Evolutionary conservation across 139 green algal species (phyloP).

Genomic region (Chlorella sp.): DNA sequence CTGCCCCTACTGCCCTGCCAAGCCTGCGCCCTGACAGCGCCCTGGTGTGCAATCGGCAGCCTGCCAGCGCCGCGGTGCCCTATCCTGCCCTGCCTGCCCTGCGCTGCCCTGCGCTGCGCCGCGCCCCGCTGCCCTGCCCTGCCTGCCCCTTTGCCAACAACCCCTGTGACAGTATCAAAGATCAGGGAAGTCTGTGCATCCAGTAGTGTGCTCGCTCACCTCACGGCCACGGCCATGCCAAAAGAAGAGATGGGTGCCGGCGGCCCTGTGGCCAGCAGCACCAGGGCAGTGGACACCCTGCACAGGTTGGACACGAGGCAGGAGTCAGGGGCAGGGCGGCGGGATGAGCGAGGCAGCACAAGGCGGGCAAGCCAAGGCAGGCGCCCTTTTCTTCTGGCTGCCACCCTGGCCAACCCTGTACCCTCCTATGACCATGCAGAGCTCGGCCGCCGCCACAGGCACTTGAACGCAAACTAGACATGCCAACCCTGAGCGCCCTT

Average conservation of each 20-base stretch:
- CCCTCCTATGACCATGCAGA: no score
- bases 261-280: conserved; percentile 83
- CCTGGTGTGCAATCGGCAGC: no score
- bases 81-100: no score
- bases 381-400: neutral
- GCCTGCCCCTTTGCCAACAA: neutral
- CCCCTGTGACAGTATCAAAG: no score
- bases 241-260: conserved; percentile 40
- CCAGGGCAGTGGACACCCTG: conserved; percentile 89
- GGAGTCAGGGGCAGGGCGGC: neutral
- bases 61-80: no score
- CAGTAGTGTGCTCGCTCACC: no score
- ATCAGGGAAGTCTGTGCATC: no score
- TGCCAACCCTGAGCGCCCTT: no score
- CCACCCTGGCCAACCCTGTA: neutral
- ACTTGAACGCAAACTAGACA: no score
- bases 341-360: neutral
- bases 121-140: no score
- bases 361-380: neutral
- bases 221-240: conserved; percentile 38
- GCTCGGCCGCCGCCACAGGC: neutral
- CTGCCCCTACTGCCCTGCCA: conserved; percentile 46
- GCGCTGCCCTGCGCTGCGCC: neutral
- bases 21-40: conserved; percentile 82
- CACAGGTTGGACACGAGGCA: neutral